Evolutionary conservation across 805 yeast genomes (phyloP).

Genomic region (Brettanomyces naardenensis): DNA sequence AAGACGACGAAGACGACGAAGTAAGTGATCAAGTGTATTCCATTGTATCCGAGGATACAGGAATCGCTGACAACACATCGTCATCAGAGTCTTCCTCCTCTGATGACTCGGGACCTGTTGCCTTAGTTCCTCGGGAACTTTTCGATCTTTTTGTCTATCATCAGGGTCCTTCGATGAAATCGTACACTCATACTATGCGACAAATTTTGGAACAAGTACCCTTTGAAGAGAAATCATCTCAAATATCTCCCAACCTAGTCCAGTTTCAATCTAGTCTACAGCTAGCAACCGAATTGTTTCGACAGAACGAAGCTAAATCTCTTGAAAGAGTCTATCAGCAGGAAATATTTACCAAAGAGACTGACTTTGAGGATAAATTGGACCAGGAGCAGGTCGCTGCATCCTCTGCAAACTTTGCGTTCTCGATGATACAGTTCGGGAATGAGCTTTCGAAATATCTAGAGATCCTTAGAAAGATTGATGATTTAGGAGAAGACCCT

Average conservation of each 20-base stretch:
- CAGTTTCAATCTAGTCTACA: constrained; percentile 40
- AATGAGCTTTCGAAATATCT: constrained; percentile 46
- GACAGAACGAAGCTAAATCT: constrained; percentile 48
- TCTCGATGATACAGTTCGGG: constrained; percentile 55
- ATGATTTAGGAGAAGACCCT: neutral
- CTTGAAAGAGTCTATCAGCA: constrained; percentile 51
- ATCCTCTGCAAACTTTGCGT: constrained; percentile 72
- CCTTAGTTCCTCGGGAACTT: too few relatives aligned
- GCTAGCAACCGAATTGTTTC: constrained; percentile 47
- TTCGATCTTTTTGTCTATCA: too few relatives aligned
- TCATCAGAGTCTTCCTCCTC: too few relatives aligned
- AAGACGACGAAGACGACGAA: too few relatives aligned
- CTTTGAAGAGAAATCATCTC: too few relatives aligned
- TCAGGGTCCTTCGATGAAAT: too few relatives aligned
- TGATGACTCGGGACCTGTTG: too few relatives aligned
- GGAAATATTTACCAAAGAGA: constrained; percentile 36
- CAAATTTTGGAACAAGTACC: too few relatives aligned
- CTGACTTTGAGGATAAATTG: constrained; percentile 34
- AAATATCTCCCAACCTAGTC: constrained; percentile 27
- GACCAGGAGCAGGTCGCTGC: constrained; percentile 81
- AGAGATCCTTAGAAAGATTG: constrained; percentile 29
- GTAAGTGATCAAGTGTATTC: too few relatives aligned
- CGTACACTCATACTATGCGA: too few relatives aligned
- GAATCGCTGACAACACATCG: too few relatives aligned
- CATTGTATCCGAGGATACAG: too few relatives aligned